Evolutionary conservation across 768 basidiomycete species (phyloP), one percentile per base, ranked within the genome.

Genomic region (Strobilomyces dryophilus): DNA sequence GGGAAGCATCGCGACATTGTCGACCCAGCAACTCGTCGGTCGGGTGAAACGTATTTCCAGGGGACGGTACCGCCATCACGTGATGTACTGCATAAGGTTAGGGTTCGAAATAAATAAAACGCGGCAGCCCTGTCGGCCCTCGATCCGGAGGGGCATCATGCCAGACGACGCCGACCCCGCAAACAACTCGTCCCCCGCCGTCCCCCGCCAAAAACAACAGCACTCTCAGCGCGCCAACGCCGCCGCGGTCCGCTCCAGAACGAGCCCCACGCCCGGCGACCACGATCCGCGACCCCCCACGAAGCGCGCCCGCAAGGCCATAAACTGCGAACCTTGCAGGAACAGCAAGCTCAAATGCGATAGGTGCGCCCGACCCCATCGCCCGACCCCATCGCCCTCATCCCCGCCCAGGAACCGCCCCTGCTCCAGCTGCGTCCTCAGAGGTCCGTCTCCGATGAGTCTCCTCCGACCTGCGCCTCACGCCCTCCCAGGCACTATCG

Each of bases 301-400:
- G 21, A 92, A 92, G 70, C 84, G 90, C 43, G 86, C 90, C 0
- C 77, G 90, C 54, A 92, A 92, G 65, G 89, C 90, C 17, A 90
- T 92, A 61, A 92, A 92, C 72, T 92, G 90, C 65, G 89, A 90
- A 61, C 90, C 90, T 3, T 92, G 90, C 73, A 79, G 90, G 65
- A 86, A 84, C 61, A 88, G 85, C 76, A 90, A 92, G 72, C 81
- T 92, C 61, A 91, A 92, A 72, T 92, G 90, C 74, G 90, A 92
- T 71, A 84, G 89, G 89, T 87, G 26, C 34, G n/a, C 21, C 32
- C 15, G 4, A 5, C 20, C n/a, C 51, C 18, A 24, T 24, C 18
- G 14, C 21, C 26, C n/a, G 12, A 29, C 21, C 12, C 6, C 3
- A 15, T 29, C 21, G 40, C 1, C 1, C 15, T 39, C 34, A 52